These are phyloP conservation scores for Hylodesmum podocarpum DNA, from an alignment of 306 rosid genomes.

Conservation along the genomic window DNA sequence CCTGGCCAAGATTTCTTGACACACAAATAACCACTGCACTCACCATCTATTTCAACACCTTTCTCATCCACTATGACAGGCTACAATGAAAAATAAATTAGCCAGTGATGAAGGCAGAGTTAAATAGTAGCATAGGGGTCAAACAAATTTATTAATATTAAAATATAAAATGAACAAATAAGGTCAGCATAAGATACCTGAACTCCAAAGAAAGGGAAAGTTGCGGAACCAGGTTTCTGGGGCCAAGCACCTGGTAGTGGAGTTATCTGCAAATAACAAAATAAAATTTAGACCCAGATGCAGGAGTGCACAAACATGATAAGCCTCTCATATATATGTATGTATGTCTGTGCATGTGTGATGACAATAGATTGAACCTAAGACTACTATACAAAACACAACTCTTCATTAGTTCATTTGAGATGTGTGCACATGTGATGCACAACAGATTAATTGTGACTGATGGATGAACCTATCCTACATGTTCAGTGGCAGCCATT, in stretches of 20 bases:
- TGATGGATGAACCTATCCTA: slow-evolving; percentile 8
- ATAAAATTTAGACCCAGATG: slow-evolving; percentile 14
- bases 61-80: slow-evolving; percentile 93
- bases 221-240: slow-evolving; percentile 98
- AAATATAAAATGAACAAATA: slow-evolving; percentile 10
- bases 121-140: background rate
- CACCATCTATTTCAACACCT: slow-evolving; percentile 90
- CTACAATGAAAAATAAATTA: slow-evolving; percentile 43
- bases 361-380: background rate
- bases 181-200: slow-evolving; percentile 56
- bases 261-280: slow-evolving; percentile 67
- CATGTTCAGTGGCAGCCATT: background rate
- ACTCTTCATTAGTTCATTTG: slow-evolving; percentile 17
- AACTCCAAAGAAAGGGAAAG: slow-evolving; percentile 97
- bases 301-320: background rate
- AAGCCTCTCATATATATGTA: background rate
- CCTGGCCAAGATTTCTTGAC: slow-evolving; percentile 94
- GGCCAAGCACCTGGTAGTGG: slow-evolving; percentile 99
- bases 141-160: slow-evolving; percentile 4
- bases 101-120: slow-evolving; percentile 23
- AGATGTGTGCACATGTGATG: background rate
- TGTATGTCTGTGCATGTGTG: no score
- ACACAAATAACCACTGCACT: slow-evolving; percentile 93
- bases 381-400: background rate
- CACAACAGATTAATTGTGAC: background rate